Base-by-base conservation (phyloP, 305 asterid species). In the Fraxinus ornus region DNA sequence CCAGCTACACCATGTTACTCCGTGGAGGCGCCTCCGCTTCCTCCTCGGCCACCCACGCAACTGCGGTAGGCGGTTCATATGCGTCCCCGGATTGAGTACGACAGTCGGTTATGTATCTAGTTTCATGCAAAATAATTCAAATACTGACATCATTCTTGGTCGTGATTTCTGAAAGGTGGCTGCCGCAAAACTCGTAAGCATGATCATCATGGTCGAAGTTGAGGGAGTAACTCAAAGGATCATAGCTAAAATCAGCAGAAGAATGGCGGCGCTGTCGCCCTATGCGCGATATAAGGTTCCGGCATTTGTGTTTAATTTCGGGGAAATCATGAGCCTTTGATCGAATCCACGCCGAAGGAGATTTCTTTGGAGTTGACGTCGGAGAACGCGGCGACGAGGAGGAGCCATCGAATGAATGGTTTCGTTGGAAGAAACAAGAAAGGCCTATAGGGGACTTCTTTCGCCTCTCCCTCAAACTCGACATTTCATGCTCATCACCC, bases 171-270 rank as follows among this genome's bases (percentile, higher is more conserved):
- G 76, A 19, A 32, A 32, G 76, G 44, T 70, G 76, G 76, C 39
- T 73, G 72, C 80, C 60, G 0, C 72, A 81, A 6, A 71, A 77
- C 10, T 87, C 86, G n/a, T 77, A 79, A 17, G 83, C 35, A 1
- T 68, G 80, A 0, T 35, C 83, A 0, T 86, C 84, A 2, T 87
- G 90, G 1, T 90, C 86, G 80, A 92, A 91, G 78, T 92, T 92
- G 78, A 88, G 92, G 3, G 97, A 64, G 76, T 92, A 92, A 81
- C 94, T 91, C 24, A 87, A 88, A 5, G 94, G 94, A 74, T 91
- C 95, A 30, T 92, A 92, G 88, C 90, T 89, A 84, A 92, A 88
- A 71, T 92, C 97, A 0, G 91, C 95, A 1, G 95, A 92, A 10
- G 86, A 79, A 47, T 90, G 89, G 32, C 97, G 92, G 26, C 92